Base-by-base conservation (phyloP, 495 filamentous ascomycete genomes). In the Penicillium flavigenum region DNA sequence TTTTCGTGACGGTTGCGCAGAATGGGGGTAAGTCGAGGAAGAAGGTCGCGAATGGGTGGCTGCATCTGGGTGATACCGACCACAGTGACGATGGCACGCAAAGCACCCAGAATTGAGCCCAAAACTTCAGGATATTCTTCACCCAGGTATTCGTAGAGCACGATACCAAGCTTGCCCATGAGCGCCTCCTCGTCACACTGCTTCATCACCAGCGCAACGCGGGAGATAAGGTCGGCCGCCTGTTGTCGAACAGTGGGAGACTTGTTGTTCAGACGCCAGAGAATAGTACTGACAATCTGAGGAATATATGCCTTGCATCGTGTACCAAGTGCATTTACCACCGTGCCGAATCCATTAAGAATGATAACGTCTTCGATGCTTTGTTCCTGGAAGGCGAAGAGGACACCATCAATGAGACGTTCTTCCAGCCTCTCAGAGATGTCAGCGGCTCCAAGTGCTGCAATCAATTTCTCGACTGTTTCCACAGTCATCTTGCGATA, bases 401-500 rank as follows among this genome's bases (percentile, higher is more conserved):
- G 81, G n/a, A 98, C 91, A 74, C 95, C 95, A 62, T 99, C 95
- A 47, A 99, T 89, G 14, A 99, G 79, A 39, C 90, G 81, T 70
- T 97, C 92, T 70, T 99, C 95, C 43, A 98, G 74, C 42, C 92
- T 83, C 71, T 96, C 90, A 12, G 89, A 89, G 66, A 99, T 90
- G 70, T 98, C 94, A 20, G 93, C 92, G 26, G 92, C 92, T 51
- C 95, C 95, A 32, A 97, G 82, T 44, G 90, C 87, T 3, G 92
- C 91, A 65, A 98, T 87, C 27, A 98, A 83, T 73, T 98, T 98
- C 73, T 99, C 95, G 8, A 96, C 83, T 0, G 93, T 97, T 76
- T 99, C 95, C 22, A 98, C 86, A 0, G 95, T 96, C 95, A 99
- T 99, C 79, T 98, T 98, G 10, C 95, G 88, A 71, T 98, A 99